Conservation (phyloP, 352 stramenopile species). For the Phytopythium cucurbitacearum region DNA sequence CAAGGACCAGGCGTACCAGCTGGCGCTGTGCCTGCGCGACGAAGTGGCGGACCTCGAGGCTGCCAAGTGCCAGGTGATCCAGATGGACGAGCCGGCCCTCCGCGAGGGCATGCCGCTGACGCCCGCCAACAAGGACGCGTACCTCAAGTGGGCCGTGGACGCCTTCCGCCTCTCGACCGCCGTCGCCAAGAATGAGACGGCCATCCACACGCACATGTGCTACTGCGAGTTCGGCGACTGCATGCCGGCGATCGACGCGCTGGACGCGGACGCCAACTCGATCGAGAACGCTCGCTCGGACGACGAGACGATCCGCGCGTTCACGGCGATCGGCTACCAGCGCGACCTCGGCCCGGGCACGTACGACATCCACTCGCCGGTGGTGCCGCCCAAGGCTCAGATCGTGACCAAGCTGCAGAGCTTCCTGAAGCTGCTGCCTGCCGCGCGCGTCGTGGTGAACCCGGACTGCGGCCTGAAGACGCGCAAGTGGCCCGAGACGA, state of each 20-base stretch:
- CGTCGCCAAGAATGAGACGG: slow-evolving; percentile 84
- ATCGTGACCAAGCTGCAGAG: slow-evolving; percentile 87
- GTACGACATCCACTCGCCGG: slow-evolving; percentile 94
- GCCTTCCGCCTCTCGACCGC: slow-evolving; percentile 88
- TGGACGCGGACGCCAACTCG: slow-evolving; percentile 94
- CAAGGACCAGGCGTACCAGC: slow-evolving; percentile 88
- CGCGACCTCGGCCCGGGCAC: slow-evolving; percentile 89
- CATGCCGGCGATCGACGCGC: slow-evolving; percentile 90
- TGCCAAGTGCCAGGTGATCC: slow-evolving; percentile 87
- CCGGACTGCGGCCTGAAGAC: slow-evolving; percentile 94
- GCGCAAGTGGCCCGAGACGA: slow-evolving; percentile 89
- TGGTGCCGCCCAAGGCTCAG: slow-evolving; percentile 84
- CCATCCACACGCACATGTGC: slow-evolving; percentile 96
- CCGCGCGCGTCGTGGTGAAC: slow-evolving; percentile 85
- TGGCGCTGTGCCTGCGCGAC: slow-evolving; percentile 86
- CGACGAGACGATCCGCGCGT: slow-evolving; percentile 88
- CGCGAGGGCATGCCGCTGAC: slow-evolving; percentile 91
- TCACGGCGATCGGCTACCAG: slow-evolving; percentile 88
- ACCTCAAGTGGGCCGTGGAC: slow-evolving; percentile 74
- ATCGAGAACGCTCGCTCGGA: slow-evolving; percentile 92
- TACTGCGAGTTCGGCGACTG: slow-evolving; percentile 95
- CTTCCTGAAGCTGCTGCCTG: slow-evolving; percentile 79
- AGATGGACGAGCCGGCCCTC: slow-evolving; percentile 91
- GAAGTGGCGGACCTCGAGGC: slow-evolving; percentile 90
- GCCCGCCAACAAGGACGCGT: slow-evolving; percentile 77